A percentile compares a stretch with the other conserved stretches of the same genome.
These are phyloP conservation scores for Sclerotinia glacialis DNA, from an alignment of 2,329 filamentous ascomycete species.

Conservation along the genomic window DNA sequence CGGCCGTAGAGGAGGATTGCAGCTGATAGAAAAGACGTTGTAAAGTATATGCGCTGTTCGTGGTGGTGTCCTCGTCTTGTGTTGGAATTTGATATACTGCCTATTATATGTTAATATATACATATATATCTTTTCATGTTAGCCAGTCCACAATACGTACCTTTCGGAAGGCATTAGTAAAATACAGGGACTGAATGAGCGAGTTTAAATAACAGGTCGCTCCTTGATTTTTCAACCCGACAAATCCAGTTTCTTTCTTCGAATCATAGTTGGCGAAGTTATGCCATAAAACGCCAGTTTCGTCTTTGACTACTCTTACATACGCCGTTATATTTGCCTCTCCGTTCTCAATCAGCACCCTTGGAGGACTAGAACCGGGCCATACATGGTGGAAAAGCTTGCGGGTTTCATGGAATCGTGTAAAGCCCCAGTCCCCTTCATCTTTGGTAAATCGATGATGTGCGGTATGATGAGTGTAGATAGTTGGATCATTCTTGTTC, in stretches of 20 bases:
- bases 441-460: slow-evolving; percentile 95
- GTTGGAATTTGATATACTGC: slow-evolving; percentile 98
- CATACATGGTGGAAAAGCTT: slow-evolving; percentile 78
- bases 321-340: slow-evolving; percentile 78
- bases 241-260: slow-evolving; percentile 98
- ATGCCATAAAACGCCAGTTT: slow-evolving; percentile 86
- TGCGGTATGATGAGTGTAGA: slow-evolving; percentile 78
- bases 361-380: slow-evolving; percentile 64
- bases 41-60: slow-evolving; percentile 89
- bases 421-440: slow-evolving; percentile 98
- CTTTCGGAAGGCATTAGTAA: slow-evolving; percentile 91
- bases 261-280: slow-evolving; percentile 95
- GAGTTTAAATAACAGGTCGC: slow-evolving; percentile 89
- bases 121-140: background rate
- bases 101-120: slow-evolving; percentile 44
- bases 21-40: slow-evolving; percentile 94
- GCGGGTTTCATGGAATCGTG: slow-evolving; percentile 86
- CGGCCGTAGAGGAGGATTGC: slow-evolving; percentile 79
- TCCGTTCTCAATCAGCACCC: slow-evolving; percentile 68
- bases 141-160: slow-evolving; percentile 44
- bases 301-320: slow-evolving; percentile 77
- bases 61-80: slow-evolving; percentile 72
- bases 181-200: slow-evolving; percentile 78
- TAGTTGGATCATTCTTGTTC: slow-evolving; percentile 88
- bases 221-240: slow-evolving; percentile 94